A percentile compares a stretch with the other conserved stretches of the same genome.
Evolutionary conservation across 441 rosid genomes (phyloP).

Genomic region (Erodium texanum): DNA sequence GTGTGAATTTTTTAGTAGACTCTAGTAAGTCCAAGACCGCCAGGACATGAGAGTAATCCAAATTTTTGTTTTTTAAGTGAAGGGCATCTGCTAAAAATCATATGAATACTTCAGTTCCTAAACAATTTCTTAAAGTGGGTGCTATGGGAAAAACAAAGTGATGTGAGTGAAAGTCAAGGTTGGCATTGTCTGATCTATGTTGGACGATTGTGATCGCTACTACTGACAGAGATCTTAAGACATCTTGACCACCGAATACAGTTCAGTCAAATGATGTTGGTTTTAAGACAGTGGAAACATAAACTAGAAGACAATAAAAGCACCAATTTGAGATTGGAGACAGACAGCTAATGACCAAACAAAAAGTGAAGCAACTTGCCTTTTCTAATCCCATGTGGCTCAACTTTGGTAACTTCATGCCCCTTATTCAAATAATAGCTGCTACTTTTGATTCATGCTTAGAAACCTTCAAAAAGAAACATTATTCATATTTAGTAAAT

Average conservation of each 20-base stretch:
- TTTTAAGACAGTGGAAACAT: conserved; percentile 22
- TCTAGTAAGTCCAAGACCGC: conserved; percentile 24
- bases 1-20: not conserved
- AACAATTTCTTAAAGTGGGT: conserved; percentile 5
- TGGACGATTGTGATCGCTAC: conserved; percentile 44
- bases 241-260: not conserved
- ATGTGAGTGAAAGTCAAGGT: conserved; percentile 42
- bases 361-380: conserved; percentile 30
- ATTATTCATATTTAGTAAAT: conserved; percentile 4
- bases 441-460: conserved; percentile 12
- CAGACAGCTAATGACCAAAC: conserved; percentile 39
- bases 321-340: conserved; percentile 33
- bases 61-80: conserved; percentile 19
- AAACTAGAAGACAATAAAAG: conserved; percentile 44
- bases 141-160: conserved; percentile 7
- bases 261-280: conserved; percentile 21
- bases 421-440: not conserved
- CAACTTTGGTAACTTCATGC: conserved; percentile 17
- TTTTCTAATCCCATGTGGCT: conserved; percentile 34
- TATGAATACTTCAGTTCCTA: not conserved
- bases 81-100: not conserved
- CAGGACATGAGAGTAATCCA: conserved; percentile 41
- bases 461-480: conserved; percentile 9
- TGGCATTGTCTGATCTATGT: conserved; percentile 32
- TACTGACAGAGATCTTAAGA: conserved; percentile 35